Conservation (phyloP, 495 filamentous ascomycete genomes). For the Aspergillus egyptiacus region DNA sequence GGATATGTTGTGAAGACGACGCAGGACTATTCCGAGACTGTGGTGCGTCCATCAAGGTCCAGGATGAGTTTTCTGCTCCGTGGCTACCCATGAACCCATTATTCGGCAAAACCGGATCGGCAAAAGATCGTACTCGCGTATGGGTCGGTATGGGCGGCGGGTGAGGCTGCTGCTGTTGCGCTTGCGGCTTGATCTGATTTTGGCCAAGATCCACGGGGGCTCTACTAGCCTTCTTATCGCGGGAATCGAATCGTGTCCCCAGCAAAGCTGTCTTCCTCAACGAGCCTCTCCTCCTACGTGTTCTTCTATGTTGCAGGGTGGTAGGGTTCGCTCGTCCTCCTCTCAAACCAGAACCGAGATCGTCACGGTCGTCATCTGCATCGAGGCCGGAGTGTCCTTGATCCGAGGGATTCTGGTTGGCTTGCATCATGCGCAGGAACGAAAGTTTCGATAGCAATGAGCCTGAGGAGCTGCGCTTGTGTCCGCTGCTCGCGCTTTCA, state of each 20-base stretch:
- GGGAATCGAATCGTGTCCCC: conserved; percentile 52
- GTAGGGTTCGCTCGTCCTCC: conserved; percentile 49
- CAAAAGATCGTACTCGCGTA: conserved; percentile 11
- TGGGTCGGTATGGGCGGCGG: conserved; percentile 8
- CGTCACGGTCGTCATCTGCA: conserved; percentile 33
- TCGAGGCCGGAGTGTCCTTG: conserved; percentile 36
- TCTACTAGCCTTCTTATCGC: conserved; percentile 40
- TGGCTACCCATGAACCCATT: conserved; percentile 16
- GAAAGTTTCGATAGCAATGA: conserved; percentile 49
- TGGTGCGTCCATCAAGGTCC: conserved; percentile 24
- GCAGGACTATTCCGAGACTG: conserved; percentile 19
- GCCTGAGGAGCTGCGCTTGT: conserved; percentile 61
- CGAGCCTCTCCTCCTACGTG: conserved; percentile 70
- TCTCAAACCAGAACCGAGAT: conserved; percentile 28
- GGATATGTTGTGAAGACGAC: conserved; percentile 16
- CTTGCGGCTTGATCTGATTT: neutral
- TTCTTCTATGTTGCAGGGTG: conserved; percentile 54
- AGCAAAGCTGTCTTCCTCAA: conserved; percentile 74
- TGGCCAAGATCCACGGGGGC: conserved; percentile 28
- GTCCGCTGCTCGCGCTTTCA: conserved; percentile 40
- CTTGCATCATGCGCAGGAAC: conserved; percentile 51
- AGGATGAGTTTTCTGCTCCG: conserved; percentile 22
- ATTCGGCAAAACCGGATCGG: conserved; percentile 6
- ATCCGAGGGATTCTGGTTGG: conserved; percentile 32
- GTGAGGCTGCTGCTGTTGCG: conserved; percentile 17